These are phyloP conservation scores for Rhizoctonia solani DNA, from an alignment of 1,284 basidiomycete species.

Conservation along the genomic window DNA sequence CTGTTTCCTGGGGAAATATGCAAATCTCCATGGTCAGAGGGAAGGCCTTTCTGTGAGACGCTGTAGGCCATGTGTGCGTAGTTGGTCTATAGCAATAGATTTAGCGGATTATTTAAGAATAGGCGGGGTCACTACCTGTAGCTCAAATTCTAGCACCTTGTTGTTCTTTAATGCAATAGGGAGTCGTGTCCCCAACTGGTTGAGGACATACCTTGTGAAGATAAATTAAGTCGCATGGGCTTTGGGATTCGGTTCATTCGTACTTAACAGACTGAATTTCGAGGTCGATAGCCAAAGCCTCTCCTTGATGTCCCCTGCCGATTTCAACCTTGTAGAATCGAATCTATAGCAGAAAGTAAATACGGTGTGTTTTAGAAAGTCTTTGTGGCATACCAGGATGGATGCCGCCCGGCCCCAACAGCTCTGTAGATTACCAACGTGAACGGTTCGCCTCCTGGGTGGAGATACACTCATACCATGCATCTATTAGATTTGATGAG, in stretches of 20 bases:
- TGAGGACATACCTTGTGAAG: not conserved
- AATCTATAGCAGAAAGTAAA: not conserved
- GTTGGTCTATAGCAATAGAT: too few species aligned
- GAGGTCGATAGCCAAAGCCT: not conserved
- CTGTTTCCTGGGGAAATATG: not conserved
- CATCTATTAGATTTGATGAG: not conserved
- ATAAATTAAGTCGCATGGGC: not conserved
- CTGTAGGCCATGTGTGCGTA: not conserved
- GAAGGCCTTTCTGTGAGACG: not conserved
- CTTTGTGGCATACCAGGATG: not conserved
- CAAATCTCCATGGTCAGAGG: not conserved
- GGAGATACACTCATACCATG: too few species aligned
- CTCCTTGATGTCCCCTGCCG: not conserved
- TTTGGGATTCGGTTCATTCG: not conserved
- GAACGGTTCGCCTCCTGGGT: not conserved
- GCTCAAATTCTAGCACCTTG: conserved; percentile 13
- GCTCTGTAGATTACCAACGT: not conserved
- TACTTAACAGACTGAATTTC: conserved; percentile 11
- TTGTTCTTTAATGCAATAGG: not conserved
- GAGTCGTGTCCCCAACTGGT: conserved; percentile 3
- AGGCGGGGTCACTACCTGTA: conserved; percentile 10
- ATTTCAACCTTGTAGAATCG: not conserved
- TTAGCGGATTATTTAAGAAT: too few species aligned
- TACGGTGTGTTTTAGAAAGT: not conserved
- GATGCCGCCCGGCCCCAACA: conserved; percentile 13